A percentile compares a stretch with the other conserved stretches of the same genome.
Conservation (phyloP, 140 eudicot genomes). For the Bidens hawaiensis region DNA sequence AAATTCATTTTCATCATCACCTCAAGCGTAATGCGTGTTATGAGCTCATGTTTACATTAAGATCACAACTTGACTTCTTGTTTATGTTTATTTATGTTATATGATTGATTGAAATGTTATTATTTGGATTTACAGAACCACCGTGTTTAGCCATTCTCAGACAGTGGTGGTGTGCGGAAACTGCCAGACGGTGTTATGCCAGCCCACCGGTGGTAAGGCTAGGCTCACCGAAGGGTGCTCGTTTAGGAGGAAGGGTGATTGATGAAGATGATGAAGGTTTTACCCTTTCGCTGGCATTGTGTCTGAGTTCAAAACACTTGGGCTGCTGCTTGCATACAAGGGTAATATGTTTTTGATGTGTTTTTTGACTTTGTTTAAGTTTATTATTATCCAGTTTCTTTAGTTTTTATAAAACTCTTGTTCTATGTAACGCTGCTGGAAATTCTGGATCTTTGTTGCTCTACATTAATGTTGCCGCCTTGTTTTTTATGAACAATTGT, state of each 20-base stretch:
- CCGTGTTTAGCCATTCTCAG: too few relatives aligned
- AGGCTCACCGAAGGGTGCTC: slow-evolving; percentile 59
- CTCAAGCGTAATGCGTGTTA: too few relatives aligned
- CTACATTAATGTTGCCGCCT: not conserved
- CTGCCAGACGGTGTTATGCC: slow-evolving; percentile 56
- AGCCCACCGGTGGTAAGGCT: slow-evolving; percentile 65
- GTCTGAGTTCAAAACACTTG: slow-evolving; percentile 3
- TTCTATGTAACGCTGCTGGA: slow-evolving; percentile 1
- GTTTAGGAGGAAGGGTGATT: slow-evolving; percentile 45
- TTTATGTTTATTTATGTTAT: slow-evolving; percentile 19
- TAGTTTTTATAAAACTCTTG: slow-evolving; percentile 10
- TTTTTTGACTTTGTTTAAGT: not conserved
- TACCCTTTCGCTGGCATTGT: not conserved
- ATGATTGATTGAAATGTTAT: too few relatives aligned
- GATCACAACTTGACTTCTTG: not conserved
- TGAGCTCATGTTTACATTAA: too few relatives aligned
- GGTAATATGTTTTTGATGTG: slow-evolving; percentile 24
- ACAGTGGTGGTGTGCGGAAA: too few relatives aligned
- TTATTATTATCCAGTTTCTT: not conserved
- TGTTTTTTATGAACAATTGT: too few relatives aligned
- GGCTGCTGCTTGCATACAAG: slow-evolving; percentile 7
- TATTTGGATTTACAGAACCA: too few relatives aligned
- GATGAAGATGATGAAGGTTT: not conserved
- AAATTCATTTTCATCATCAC: too few relatives aligned
- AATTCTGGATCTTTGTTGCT: not conserved